Base-by-base conservation (phyloP, 2,329 filamentous ascomycete genomes). In the Cladosporium sp. region DNA sequence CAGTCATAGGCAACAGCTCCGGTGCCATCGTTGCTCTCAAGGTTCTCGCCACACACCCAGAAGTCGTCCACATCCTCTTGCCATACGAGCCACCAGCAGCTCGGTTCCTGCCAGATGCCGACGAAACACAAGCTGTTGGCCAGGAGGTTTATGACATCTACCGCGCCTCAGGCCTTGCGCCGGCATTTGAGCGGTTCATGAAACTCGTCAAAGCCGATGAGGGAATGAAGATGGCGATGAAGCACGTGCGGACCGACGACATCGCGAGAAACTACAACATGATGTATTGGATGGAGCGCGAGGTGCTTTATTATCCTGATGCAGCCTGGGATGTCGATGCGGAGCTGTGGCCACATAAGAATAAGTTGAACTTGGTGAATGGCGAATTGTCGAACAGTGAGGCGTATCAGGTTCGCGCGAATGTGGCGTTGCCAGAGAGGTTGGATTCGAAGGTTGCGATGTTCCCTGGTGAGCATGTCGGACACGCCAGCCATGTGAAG, bases 81-180 rank as follows among this genome's bases (percentile, higher is more conserved):
- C 20, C 36, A 5, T 50, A 58, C 25, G 56, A 58, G 35, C 56
- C 56, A 19, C 56, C 56, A 7, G 35, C 43, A 20, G 41, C 45
- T 8, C 49, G 38, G 2, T 38, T 57, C 18, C 35, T 50, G 22
- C 50, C 49, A 1, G 55, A 58, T 32, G 50, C 32, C 32, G 51
- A 53, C 8, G 38, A 52, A 4, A 43, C 57, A 25, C 15, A 32
- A 19, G 19, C 25, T 6, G 33, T 22, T 8, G 42, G 38, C 7
- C 16, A 52, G 16, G 39, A 36, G 2, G 39, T 55, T 6, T 55
- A 55, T 32, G 19, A 42, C 16, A 42, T 47, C 20, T 58, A 55
- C 27, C 56, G 54, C 27, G 30, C 27, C 13, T 15, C 18, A 22
- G 55, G 56, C n/a, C 13, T 39, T 4, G 13, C 29, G 16, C 46